Evolutionary conservation across 2,329 filamentous ascomycete species (phyloP), one percentile per base, ranked within the genome.

Genomic region (Trichoderma semiorbis): DNA sequence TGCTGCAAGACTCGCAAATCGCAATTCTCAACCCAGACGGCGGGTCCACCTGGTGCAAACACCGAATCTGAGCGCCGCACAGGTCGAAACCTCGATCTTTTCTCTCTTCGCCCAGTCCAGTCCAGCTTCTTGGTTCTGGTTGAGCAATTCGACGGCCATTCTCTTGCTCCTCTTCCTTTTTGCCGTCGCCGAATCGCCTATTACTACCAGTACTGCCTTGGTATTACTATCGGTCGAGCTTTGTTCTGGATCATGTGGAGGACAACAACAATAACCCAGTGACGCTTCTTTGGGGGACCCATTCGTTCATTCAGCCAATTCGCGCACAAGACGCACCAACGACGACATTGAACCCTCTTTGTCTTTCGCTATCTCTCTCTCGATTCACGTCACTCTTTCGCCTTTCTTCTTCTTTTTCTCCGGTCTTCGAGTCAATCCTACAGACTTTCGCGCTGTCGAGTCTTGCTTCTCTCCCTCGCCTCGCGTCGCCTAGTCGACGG

Each of bases 401-500:
- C 18, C 18, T 57, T 68, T 60, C 12, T 6, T 12, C 32, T n/a
- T 21, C 4, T 30, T 21, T 3, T 30, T 30, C 26, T 24, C 3
- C 32, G 57, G 28, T 53, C 2, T 11, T 24, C 47, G 47, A 53
- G n/a, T 24, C 47, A 53, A 24, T 24, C 24, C 14, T 3, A 68
- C 2, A 58, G 36, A 57, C 34, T 32, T 64, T 64, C n/a, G n/a
- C 28, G 62, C 70, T 57, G 21, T 32, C 30, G 18, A 68, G 21
- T 30, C 47, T 34, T 18, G 47, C 34, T 14, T 34, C 18, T 47
- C 62, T 28, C 32, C 57, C 39, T 68, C 58, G 39, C 32, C 65
- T 24, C 64, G 70, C 64, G 70, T 72, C 70, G 71, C 74, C 69
- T 72, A 71, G 72, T 72, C 69, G 71, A 68, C 70, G 64, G 73